Evolutionary conservation across 1,284 basidiomycete species (phyloP), one percentile per base, ranked within the genome.

Genomic region (Earliella scabrosa): DNA sequence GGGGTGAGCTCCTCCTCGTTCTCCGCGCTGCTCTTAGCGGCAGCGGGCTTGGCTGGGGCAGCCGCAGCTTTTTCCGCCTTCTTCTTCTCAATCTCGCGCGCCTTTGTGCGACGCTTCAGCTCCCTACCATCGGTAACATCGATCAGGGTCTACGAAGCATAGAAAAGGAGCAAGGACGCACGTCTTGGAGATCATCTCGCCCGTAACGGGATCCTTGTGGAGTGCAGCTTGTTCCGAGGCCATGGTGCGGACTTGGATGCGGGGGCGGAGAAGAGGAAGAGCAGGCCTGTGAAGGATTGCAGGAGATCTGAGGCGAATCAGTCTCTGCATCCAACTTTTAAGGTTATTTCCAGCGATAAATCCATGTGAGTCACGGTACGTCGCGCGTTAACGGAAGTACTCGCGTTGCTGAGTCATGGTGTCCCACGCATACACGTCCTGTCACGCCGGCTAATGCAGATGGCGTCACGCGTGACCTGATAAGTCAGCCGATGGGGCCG

Each of bases 151-250:
- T 18, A 24, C 11, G 6, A 20, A 18, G 41, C 58, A 51, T 38
- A 56, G 23, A 32, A 40, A 38, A 32, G 31, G 63, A 44, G 59
- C 44, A 29, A 45, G 43, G 18, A 81, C 92, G 66, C 57, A 95
- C 94, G 85, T 82, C 85, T 98, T 98, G 77, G 93, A 96, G 69
- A 98, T 87, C 88, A 95, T 84, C 75, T 97, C 95, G 39, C 94
- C 95, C 2, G 95, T 96, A 59, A 94, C 84, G 41, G 90, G 90
- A 74, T 97, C 95, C 78, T 85, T 87, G 72, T 91, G 90, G 1
- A 81, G 77, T 53, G 80, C 78, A 44, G 79, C 67, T 31, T 73
- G 63, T 59, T 86, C 82, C 44, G 85, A 69, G 13, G 83, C 76
- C 85, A 87, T 87, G 9, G 54, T 74, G 68, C 71, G 68, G 44